Percentiles rank a stretch among this genome's conserved stretches.
phyloP scores from a whole-genome alignment of 2,329 filamentous ascomycete genomes.

The Cordyceps pruinosa region DNA sequence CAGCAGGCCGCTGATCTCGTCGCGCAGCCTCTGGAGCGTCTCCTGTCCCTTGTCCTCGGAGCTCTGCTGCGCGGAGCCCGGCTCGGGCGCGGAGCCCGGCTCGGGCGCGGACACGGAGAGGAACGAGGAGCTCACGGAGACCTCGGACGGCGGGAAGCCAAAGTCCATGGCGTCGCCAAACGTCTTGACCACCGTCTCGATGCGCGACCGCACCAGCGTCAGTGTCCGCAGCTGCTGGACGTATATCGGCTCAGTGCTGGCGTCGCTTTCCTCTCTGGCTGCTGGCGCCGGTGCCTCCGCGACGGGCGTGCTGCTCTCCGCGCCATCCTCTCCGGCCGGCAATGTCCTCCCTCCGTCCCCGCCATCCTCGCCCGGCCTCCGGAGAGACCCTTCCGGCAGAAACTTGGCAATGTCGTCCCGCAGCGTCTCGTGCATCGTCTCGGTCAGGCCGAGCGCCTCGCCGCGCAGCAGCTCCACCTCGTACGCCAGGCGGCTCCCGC shows the following conservation, averaged over 20 bases:
- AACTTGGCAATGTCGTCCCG: constrained; percentile 68
- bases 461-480: constrained; percentile 91
- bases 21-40: constrained; percentile 61
- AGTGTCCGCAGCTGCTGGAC: constrained; percentile 77
- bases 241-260: constrained; percentile 51
- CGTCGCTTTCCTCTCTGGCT: constrained; percentile 9
- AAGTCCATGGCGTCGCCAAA: constrained; percentile 97
- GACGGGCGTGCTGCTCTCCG: constrained; percentile 8
- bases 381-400: constrained; percentile 46
- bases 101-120: constrained; percentile 86
- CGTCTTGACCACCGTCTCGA: constrained; percentile 82
- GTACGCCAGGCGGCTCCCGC: constrained; percentile 81
- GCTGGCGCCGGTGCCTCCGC: background rate
- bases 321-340: constrained; percentile 16
- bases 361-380: background rate
- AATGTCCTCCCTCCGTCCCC: constrained; percentile 20
- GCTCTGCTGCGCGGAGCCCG: constrained; percentile 54
- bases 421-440: constrained; percentile 67
- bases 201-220: constrained; percentile 70
- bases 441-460: constrained; percentile 73
- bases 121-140: constrained; percentile 77
- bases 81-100: constrained; percentile 71
- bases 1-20: constrained; percentile 65
- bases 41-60: constrained; percentile 84
- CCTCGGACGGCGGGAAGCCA: constrained; percentile 79